Evolutionary conservation across 495 filamentous ascomycete species (phyloP).

Genomic region (Podospora australis): DNA sequence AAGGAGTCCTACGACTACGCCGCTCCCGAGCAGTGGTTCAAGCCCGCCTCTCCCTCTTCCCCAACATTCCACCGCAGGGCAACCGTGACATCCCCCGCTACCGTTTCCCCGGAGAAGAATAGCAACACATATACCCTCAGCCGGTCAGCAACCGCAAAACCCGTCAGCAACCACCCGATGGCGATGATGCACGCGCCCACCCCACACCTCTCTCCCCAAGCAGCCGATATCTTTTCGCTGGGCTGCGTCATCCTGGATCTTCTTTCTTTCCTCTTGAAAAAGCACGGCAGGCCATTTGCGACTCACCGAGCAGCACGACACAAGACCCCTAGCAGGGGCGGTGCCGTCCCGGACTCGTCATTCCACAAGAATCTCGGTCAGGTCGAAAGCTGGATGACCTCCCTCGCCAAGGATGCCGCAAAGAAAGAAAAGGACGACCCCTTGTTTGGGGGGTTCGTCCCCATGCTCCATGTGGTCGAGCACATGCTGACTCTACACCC

Average conservation of each 20-base stretch:
- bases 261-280: conserved; percentile 65
- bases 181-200: conserved; percentile 29
- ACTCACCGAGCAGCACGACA: conserved; percentile 69
- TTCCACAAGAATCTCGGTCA: conserved; percentile 79
- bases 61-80: conserved; percentile 23
- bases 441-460: conserved; percentile 39
- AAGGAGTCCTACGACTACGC: conserved; percentile 84
- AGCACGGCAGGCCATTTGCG: conserved; percentile 61
- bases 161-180: conserved; percentile 18
- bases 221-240: conserved; percentile 71
- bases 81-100: conserved; percentile 21
- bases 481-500: conserved; percentile 42
- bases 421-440: conserved; percentile 63
- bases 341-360: conserved; percentile 63
- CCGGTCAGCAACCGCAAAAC: conserved; percentile 21
- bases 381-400: conserved; percentile 69
- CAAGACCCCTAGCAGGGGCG: conserved; percentile 55
- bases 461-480: conserved; percentile 40
- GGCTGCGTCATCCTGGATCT: conserved; percentile 65
- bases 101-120: conserved; percentile 31
- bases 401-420: conserved; percentile 58
- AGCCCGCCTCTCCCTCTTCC: conserved; percentile 31
- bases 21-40: conserved; percentile 71
- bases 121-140: conserved; percentile 30
- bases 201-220: conserved; percentile 39